phyloP scores from a whole-genome alignment of 2,329 filamentous ascomycete species.

The Eutypa lata region DNA sequence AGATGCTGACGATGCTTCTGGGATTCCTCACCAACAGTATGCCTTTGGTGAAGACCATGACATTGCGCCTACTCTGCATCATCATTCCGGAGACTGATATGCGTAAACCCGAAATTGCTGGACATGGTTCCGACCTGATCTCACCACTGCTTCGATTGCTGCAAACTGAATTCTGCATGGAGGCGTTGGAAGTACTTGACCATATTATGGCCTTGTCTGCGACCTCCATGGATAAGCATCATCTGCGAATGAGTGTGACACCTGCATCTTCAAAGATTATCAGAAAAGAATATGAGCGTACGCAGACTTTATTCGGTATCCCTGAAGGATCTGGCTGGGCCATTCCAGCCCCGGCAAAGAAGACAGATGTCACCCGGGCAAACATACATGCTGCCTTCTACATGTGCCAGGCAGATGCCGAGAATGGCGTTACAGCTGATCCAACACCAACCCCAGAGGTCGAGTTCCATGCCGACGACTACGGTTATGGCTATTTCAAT shows the following conservation, averaged over 20 bases:
- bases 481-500: constrained; percentile 76
- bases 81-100: constrained; percentile 90
- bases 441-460: constrained; percentile 76
- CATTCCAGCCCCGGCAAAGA: constrained; percentile 85
- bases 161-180: constrained; percentile 90
- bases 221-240: constrained; percentile 88
- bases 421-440: constrained; percentile 54
- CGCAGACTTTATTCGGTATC: constrained; percentile 92
- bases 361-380: constrained; percentile 78
- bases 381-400: constrained; percentile 98
- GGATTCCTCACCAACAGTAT: constrained; percentile 85
- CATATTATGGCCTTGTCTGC: constrained; percentile 93
- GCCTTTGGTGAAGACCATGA: constrained; percentile 87
- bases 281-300: constrained; percentile 91
- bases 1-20: constrained; percentile 84
- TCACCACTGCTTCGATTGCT: constrained; percentile 85
- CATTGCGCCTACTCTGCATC: constrained; percentile 83
- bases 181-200: constrained; percentile 87
- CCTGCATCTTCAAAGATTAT: constrained; percentile 80
- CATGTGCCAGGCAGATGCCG: constrained; percentile 72
- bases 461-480: constrained; percentile 90
- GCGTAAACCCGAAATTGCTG: constrained; percentile 83
- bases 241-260: constrained; percentile 97
- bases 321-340: constrained; percentile 96
- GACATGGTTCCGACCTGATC: constrained; percentile 90